Evolutionary conservation across 208 protist species (phyloP).

Genomic region (Acanthamoeba lenticulata): DNA sequence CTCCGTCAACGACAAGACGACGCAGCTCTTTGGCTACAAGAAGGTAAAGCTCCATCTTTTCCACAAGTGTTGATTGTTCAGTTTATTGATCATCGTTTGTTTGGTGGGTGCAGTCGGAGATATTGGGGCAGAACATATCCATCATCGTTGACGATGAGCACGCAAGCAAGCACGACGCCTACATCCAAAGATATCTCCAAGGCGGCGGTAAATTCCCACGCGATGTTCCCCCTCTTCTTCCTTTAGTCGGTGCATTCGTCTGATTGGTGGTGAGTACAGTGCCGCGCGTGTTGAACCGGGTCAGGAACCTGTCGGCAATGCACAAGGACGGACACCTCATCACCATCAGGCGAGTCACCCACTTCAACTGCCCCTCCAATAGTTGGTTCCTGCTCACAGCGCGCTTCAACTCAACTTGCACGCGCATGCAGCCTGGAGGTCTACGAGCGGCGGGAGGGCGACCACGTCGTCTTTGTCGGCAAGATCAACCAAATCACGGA

Average conservation of each 20-base stretch:
- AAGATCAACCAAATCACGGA: constrained; percentile 69
- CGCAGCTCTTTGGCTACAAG: constrained; percentile 46
- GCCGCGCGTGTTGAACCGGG: constrained; percentile 12
- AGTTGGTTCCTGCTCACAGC: neutral
- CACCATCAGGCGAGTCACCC: constrained; percentile 64
- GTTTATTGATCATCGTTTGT: neutral
- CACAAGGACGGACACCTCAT: constrained; percentile 48
- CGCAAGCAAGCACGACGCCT: constrained; percentile 2
- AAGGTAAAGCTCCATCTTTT: neutral
- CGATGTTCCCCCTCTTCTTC: neutral
- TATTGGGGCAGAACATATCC: constrained; percentile 42
- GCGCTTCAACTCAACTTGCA: neutral
- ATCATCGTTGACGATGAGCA: neutral
- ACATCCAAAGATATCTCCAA: constrained; percentile 16
- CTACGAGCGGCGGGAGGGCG: constrained; percentile 23
- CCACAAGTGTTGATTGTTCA: neutral
- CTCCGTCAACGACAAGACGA: constrained; percentile 26
- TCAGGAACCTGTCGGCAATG: constrained; percentile 35
- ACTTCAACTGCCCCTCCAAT: too few species aligned
- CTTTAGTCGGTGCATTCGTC: neutral
- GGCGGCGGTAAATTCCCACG: neutral
- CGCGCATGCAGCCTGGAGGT: constrained; percentile 37
- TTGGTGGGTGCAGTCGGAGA: neutral
- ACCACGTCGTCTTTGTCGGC: constrained; percentile 1
- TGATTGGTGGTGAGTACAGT: neutral